These are phyloP conservation scores for Lactifluus pinguis DNA, from an alignment of 768 basidiomycete genomes.

Conservation along the genomic window DNA sequence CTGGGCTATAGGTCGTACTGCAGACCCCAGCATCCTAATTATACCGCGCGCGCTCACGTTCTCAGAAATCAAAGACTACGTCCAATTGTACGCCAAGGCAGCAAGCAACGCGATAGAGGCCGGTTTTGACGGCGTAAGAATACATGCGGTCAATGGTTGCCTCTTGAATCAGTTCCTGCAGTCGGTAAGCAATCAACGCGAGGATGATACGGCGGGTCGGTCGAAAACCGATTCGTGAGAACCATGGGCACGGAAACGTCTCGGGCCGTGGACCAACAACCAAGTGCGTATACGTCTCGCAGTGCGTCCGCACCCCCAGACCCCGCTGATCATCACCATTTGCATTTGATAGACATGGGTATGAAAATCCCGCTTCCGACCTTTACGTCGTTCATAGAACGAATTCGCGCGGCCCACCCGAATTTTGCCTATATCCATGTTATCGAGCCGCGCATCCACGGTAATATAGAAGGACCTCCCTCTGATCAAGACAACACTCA, in stretches of 20 bases:
- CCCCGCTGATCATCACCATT: background rate
- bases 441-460: background rate
- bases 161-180: slow-evolving; percentile 33
- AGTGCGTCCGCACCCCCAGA: too few relatives aligned
- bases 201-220: slow-evolving; percentile 36
- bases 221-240: slow-evolving; percentile 32
- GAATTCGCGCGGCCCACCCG: background rate
- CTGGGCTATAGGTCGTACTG: slow-evolving; percentile 46
- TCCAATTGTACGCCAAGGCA: too few relatives aligned
- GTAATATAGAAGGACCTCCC: background rate
- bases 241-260: slow-evolving; percentile 33
- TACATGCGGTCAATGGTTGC: slow-evolving; percentile 25
- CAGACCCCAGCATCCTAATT: slow-evolving; percentile 26
- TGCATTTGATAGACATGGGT: slow-evolving; percentile 5
- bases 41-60: too few relatives aligned
- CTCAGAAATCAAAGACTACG: too few relatives aligned
- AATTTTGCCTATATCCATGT: slow-evolving; percentile 8
- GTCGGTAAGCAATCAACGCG: slow-evolving; percentile 29
- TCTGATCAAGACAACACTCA: too few relatives aligned
- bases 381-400: background rate
- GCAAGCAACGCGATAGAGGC: too few relatives aligned
- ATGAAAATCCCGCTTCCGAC: slow-evolving; percentile 12
- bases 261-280: slow-evolving; percentile 28
- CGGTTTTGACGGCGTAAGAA: slow-evolving; percentile 36
- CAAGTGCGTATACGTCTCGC: slow-evolving; percentile 21